These are phyloP conservation scores for Saccharomyces jurei DNA, from an alignment of 805 yeast genomes.

Conservation along the genomic window DNA sequence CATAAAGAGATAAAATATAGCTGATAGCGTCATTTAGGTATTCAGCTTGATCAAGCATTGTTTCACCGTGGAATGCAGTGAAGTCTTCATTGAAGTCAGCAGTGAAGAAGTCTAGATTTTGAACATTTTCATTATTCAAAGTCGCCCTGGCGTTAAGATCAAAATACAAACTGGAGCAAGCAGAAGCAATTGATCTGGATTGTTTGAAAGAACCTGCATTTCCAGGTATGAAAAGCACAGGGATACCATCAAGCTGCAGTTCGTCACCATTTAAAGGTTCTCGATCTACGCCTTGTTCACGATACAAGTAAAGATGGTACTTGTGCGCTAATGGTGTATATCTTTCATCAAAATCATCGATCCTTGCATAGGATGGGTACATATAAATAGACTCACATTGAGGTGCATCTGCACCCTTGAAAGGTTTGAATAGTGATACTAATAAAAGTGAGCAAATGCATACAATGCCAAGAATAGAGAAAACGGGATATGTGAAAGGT, in stretches of 20 bases:
- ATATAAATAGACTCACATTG: constrained; percentile 64
- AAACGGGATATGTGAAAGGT: background rate
- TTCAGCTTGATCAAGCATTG: constrained; percentile 89
- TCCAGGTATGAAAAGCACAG: constrained; percentile 91
- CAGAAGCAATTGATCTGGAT: constrained; percentile 86
- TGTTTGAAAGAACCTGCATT: constrained; percentile 93
- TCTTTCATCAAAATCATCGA: constrained; percentile 65
- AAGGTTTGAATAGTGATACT: constrained; percentile 9
- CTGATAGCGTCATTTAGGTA: constrained; percentile 79
- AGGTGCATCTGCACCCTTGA: constrained; percentile 41
- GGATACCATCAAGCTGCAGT: constrained; percentile 56
- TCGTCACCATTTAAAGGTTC: constrained; percentile 39
- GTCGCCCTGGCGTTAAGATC: constrained; percentile 20
- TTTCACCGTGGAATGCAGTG: constrained; percentile 92
- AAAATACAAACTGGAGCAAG: constrained; percentile 50
- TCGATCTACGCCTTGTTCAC: constrained; percentile 69
- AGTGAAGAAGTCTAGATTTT: constrained; percentile 72
- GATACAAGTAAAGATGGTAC: constrained; percentile 74
- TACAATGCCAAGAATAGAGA: constrained; percentile 14
- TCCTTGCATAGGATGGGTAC: constrained; percentile 77
- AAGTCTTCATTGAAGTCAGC: constrained; percentile 94
- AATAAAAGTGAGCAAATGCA: constrained; percentile 8
- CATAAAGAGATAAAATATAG: constrained; percentile 65
- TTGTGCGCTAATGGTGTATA: constrained; percentile 53
- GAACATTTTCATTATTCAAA: constrained; percentile 23